Conservation (phyloP, 257 asterid species). For the Marsdenia floribunda region DNA sequence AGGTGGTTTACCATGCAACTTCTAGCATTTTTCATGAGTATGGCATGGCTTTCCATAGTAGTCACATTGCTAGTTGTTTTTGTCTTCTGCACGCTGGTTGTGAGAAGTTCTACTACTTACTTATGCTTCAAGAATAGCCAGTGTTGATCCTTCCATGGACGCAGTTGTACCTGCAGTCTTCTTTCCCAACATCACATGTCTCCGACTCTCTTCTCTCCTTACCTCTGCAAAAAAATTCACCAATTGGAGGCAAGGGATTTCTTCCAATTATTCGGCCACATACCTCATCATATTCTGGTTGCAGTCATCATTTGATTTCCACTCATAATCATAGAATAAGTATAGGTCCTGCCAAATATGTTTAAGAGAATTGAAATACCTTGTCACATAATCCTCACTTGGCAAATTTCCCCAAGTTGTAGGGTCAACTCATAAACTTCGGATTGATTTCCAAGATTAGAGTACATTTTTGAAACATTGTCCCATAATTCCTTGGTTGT, state of each 20-base stretch:
- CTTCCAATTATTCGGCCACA: background rate
- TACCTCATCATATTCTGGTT: background rate
- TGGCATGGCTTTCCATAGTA: background rate
- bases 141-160: too few species aligned
- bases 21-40: background rate
- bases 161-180: too few species aligned
- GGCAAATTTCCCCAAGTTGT: background rate
- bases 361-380: background rate
- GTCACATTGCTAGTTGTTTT: background rate
- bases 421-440: background rate
- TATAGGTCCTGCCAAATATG: background rate
- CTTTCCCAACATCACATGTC: background rate
- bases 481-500: background rate
- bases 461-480: too few species aligned
- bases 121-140: background rate
- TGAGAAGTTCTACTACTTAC: background rate
- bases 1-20: background rate
- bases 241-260: background rate
- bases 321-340: background rate
- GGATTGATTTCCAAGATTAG: too few species aligned
- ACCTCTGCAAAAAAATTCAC: background rate
- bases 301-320: background rate
- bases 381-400: background rate
- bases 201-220: background rate
- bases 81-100: background rate